These are phyloP conservation scores for Aspergillus texensis DNA, from an alignment of 2,329 filamentous ascomycete genomes.

Conservation along the genomic window DNA sequence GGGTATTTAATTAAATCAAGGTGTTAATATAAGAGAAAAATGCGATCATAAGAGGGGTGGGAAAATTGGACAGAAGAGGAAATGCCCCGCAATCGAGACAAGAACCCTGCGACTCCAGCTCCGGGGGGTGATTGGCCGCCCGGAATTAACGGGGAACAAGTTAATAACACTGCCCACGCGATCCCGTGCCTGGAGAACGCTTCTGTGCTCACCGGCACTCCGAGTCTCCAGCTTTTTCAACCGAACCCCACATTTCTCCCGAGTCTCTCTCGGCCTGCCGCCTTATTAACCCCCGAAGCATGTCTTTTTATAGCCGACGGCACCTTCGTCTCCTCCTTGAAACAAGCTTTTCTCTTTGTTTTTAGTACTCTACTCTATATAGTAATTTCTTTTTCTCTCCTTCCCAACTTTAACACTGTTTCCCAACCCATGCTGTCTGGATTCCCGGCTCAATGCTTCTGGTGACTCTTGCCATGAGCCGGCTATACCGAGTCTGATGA, in stretches of 20 bases:
- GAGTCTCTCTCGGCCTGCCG: slow-evolving; percentile 4
- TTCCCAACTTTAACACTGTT: neutral
- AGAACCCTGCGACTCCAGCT: neutral
- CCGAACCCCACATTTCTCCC: slow-evolving; percentile 6
- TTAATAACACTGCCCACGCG: neutral
- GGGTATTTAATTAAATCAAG: neutral
- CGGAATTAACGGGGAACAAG: neutral
- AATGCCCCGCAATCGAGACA: neutral
- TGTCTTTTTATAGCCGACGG: neutral
- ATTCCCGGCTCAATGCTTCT: neutral
- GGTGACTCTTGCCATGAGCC: neutral
- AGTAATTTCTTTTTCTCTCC: neutral
- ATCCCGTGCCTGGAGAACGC: neutral
- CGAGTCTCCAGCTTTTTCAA: slow-evolving; percentile 5
- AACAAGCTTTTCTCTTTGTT: neutral
- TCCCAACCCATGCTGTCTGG: too few relatives aligned
- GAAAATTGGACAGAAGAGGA: neutral
- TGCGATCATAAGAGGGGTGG: slow-evolving; percentile 2
- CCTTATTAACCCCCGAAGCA: neutral
- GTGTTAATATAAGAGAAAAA: neutral
- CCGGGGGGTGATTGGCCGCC: neutral
- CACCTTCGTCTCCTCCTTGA: neutral
- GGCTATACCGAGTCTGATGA: neutral
- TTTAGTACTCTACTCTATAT: neutral
- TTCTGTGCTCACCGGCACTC: neutral